Evolutionary conservation across 306 rosid genomes (phyloP).

Genomic region (Corylus heterophylla): DNA sequence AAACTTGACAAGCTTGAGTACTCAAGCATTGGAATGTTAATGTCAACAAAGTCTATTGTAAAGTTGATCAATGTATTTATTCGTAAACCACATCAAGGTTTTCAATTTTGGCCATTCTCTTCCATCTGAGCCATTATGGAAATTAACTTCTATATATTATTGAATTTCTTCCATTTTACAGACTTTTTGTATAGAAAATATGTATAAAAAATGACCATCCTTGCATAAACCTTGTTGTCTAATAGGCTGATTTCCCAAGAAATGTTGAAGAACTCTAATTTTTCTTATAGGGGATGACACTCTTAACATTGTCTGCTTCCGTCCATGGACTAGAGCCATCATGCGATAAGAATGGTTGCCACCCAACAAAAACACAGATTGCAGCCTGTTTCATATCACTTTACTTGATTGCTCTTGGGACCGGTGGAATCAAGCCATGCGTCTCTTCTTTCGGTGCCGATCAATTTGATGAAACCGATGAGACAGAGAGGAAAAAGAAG

Average conservation of each 20-base stretch:
- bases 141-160: neutral
- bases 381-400: constrained; percentile 54
- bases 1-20: neutral
- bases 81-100: neutral
- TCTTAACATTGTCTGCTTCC: constrained; percentile 63
- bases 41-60: neutral
- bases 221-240: neutral
- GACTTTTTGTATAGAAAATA: neutral
- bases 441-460: constrained; percentile 89
- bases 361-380: constrained; percentile 49
- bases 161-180: neutral
- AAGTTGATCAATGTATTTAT: neutral
- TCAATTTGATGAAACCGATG: constrained; percentile 73
- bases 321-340: constrained; percentile 59
- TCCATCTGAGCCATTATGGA: neutral
- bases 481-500: constrained; percentile 56
- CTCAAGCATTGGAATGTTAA: neutral
- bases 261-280: constrained; percentile 10
- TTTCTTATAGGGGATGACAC: constrained; percentile 52
- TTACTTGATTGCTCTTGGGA: constrained; percentile 80
- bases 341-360: constrained; percentile 52
- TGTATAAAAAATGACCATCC: neutral
- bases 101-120: neutral
- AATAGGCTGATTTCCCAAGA: neutral
- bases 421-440: constrained; percentile 91